Conservation (phyloP, 2,329 filamentous ascomycete genomes). For the Amylocarpus encephaloides region DNA sequence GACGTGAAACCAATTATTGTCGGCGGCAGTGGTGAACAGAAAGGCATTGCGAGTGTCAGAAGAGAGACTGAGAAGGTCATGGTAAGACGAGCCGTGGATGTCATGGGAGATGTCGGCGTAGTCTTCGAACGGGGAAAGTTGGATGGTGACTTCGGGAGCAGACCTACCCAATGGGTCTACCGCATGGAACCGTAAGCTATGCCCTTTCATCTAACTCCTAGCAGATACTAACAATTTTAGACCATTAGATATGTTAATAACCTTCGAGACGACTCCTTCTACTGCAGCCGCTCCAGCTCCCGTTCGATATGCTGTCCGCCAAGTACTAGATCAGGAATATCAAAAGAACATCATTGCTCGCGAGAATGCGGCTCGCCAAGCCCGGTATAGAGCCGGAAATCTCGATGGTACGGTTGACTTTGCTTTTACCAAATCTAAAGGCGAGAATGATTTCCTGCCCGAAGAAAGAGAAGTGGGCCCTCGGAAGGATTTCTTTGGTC, state of each 20-base stretch:
- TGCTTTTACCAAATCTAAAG: constrained; percentile 19
- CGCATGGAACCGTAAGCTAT: constrained; percentile 83
- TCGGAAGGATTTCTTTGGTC: constrained; percentile 82
- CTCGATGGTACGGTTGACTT: constrained; percentile 31
- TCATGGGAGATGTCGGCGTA: constrained; percentile 78
- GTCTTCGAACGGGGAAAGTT: constrained; percentile 74
- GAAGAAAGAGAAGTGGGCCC: constrained; percentile 33
- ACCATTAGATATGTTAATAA: constrained; percentile 69
- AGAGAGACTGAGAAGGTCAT: constrained; percentile 79
- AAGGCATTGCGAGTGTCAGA: constrained; percentile 73
- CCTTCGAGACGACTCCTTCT: constrained; percentile 62
- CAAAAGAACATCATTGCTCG: constrained; percentile 63
- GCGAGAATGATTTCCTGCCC: constrained; percentile 20
- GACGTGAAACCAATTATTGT: constrained; percentile 89
- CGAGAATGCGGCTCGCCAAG: constrained; percentile 59
- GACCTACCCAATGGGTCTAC: constrained; percentile 69
- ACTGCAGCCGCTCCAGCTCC: constrained; percentile 54
- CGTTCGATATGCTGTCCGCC: constrained; percentile 85
- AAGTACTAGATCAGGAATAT: constrained; percentile 88
- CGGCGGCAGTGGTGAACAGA: constrained; percentile 57
- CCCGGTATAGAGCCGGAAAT: constrained; percentile 53
- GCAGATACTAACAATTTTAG: constrained; percentile 29
- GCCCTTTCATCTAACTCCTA: not conserved
- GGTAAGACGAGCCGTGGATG: constrained; percentile 70
- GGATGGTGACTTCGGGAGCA: constrained; percentile 56